phyloP scores from a whole-genome alignment of 2,329 filamentous ascomycete genomes.

The Hypoxylon sp. region DNA sequence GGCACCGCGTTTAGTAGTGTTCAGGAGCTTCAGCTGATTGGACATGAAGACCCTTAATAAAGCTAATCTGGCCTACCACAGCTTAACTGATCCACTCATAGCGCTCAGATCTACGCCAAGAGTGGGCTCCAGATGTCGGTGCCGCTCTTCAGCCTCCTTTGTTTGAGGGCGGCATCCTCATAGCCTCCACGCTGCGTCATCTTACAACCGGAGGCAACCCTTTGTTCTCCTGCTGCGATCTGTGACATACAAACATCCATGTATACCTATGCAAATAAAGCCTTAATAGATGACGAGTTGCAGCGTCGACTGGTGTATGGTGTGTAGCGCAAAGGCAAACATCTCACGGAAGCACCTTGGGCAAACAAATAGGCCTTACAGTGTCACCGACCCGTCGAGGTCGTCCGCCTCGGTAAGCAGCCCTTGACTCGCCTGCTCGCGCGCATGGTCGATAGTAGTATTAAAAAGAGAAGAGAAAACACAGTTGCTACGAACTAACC shows the following conservation, averaged over 20 bases:
- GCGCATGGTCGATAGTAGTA: not conserved
- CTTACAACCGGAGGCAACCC: slow-evolving; percentile 1
- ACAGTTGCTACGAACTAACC: slow-evolving; percentile 7
- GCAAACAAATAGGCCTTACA: not conserved
- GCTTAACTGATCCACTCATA: slow-evolving; percentile 21
- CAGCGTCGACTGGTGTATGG: not conserved
- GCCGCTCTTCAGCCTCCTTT: slow-evolving; percentile 16
- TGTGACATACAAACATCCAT: slow-evolving; percentile 25
- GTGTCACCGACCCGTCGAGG: not conserved
- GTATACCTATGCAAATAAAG: slow-evolving; percentile 22
- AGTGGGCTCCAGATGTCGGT: slow-evolving; percentile 20
- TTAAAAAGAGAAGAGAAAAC: slow-evolving; percentile 19
- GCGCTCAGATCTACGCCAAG: not conserved
- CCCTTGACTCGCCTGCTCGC: not conserved
- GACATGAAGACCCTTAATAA: slow-evolving; percentile 8
- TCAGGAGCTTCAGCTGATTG: slow-evolving; percentile 10
- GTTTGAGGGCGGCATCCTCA: slow-evolving; percentile 10
- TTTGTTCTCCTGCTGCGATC: slow-evolving; percentile 8
- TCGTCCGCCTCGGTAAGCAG: not conserved
- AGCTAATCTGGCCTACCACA: slow-evolving; percentile 6
- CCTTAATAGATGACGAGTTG: slow-evolving; percentile 3
- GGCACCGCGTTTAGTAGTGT: slow-evolving; percentile 22
- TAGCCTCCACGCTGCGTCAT: slow-evolving; percentile 9
- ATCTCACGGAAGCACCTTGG: not conserved
- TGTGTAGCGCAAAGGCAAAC: slow-evolving; percentile 4